Evolutionary conservation across 176 grass and related monocot genomes (phyloP).

Genomic region (Triticum timopheevii): DNA sequence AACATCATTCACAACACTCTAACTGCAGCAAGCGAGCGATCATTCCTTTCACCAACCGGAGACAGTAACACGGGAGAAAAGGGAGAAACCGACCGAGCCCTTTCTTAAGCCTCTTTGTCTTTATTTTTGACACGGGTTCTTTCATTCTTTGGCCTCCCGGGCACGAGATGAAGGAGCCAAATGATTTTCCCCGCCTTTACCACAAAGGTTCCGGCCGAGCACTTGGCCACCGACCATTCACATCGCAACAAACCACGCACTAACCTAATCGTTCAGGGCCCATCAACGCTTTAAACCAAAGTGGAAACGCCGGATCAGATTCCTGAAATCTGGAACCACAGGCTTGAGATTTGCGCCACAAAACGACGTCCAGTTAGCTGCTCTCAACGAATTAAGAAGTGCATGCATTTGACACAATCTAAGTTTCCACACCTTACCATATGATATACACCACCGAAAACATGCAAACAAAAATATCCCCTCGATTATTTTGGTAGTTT

Average conservation of each 20-base stretch:
- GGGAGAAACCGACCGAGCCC: not conserved
- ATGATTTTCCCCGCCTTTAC: not conserved
- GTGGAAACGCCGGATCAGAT: conserved; percentile 22
- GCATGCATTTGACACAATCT: not conserved
- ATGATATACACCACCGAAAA: not conserved
- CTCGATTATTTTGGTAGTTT: not conserved
- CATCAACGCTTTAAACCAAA: conserved; percentile 23
- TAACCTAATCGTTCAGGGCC: conserved; percentile 20
- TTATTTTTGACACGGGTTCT: not conserved
- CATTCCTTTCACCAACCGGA: too few relatives aligned
- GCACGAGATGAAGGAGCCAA: conserved; percentile 25
- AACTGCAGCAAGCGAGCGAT: conserved; percentile 16
- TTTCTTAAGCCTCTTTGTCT: not conserved
- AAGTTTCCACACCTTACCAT: not conserved
- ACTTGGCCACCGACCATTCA: conserved; percentile 31
- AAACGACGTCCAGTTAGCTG: conserved; percentile 25
- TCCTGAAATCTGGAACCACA: conserved; percentile 35
- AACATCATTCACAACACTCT: conserved; percentile 7
- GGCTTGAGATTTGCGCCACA: conserved; percentile 42
- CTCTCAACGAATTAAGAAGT: not conserved
- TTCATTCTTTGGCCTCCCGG: not conserved
- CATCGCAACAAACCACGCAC: conserved; percentile 16
- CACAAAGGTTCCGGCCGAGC: conserved; percentile 12
- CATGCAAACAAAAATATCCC: not conserved
- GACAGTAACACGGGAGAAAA: not conserved